A percentile compares a stretch with the other conserved stretches of the same genome.
phyloP scores from a whole-genome alignment of 805 yeast species.

The Starmerella floris region DNA sequence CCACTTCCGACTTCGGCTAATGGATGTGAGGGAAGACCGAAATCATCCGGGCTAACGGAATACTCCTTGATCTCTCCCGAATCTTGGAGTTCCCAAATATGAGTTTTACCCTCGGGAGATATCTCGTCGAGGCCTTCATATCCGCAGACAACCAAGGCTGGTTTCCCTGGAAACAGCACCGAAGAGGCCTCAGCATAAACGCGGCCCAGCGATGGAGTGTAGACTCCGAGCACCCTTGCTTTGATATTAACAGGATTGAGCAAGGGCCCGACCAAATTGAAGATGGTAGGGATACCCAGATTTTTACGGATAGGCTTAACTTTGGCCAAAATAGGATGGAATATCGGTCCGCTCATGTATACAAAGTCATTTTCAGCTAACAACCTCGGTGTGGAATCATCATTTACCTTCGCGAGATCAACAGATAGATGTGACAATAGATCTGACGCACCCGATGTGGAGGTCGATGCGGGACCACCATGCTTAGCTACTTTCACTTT shows the following conservation, averaged over 20 bases:
- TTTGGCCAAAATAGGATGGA: constrained; percentile 80
- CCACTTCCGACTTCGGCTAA: constrained; percentile 62
- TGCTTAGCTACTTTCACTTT: constrained; percentile 73
- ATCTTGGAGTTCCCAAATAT: constrained; percentile 58
- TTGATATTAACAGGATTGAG: constrained; percentile 76
- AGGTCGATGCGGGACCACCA: constrained; percentile 95
- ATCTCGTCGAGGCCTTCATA: constrained; percentile 85
- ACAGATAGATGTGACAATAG: constrained; percentile 68
- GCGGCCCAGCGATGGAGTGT: constrained; percentile 61
- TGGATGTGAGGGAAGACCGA: constrained; percentile 64
- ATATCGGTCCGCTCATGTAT: constrained; percentile 83
- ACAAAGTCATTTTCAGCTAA: constrained; percentile 38
- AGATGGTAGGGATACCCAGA: constrained; percentile 82
- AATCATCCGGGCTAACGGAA: constrained; percentile 48
- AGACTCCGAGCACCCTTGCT: constrained; percentile 83
- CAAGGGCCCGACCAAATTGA: constrained; percentile 87
- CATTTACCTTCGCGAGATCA: constrained; percentile 57
- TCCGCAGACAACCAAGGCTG: constrained; percentile 85
- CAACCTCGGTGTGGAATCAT: constrained; percentile 45
- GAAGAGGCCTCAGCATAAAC: constrained; percentile 74
- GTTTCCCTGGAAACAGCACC: constrained; percentile 34
- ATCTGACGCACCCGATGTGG: constrained; percentile 89
- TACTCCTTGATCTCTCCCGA: constrained; percentile 26
- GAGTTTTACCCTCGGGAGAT: constrained; percentile 73
- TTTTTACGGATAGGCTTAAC: constrained; percentile 67